Base-by-base conservation (phyloP, 495 filamentous ascomycete genomes). In the Annulohypoxylon maeteangense region DNA sequence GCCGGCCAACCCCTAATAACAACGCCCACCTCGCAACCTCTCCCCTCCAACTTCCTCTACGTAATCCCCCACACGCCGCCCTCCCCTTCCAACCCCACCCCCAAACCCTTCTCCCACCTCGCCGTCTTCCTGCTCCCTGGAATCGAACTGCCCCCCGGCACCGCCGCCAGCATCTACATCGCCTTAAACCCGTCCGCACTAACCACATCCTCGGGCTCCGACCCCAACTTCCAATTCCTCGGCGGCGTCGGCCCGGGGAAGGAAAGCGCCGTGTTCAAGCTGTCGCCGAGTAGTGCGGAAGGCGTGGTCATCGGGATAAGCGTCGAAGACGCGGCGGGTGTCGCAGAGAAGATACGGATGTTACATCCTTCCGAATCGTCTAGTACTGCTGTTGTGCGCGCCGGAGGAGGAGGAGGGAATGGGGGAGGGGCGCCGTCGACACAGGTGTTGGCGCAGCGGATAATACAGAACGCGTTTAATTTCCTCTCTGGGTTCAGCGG, bases 401-500 rank as follows among this genome's bases (percentile, higher is more conserved):
- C 42, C 7, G 16, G 67, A 67, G 6, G 74, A 67, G 56, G 65
- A 76, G 36, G 61, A n/a, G n/a, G n/a, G n/a, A n/a, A n/a, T n/a
- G n/a, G n/a, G n/a, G n/a, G n/a, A 67, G 27, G 71, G 61, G 59
- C 36, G 44, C 23, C 87, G 4, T 81, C 85, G 36, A 94, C 93
- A 10, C 88, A 93, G 74, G 82, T 91, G 25, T 82, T 99, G 14
- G 95, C 95, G 54, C 93, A 97, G 82, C 82, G 93, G 63, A 97
- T 99, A 65, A 97, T 98, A 70, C 89, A 90, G 68, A 97, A 97
- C 78, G 94, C 94, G n/a, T 99, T 97, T 74, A 97, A 98, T 79
- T 98, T 97, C 78, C 82, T 99, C 47, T 89, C 94, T 22, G 92
- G 94, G 72, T 98, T 97, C 84, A 91, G 90, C 47, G 85, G 84